Evolutionary conservation across 1,284 basidiomycete genomes (phyloP), one percentile per base, ranked within the genome.

Genomic region (Ganoderma meredithae): DNA sequence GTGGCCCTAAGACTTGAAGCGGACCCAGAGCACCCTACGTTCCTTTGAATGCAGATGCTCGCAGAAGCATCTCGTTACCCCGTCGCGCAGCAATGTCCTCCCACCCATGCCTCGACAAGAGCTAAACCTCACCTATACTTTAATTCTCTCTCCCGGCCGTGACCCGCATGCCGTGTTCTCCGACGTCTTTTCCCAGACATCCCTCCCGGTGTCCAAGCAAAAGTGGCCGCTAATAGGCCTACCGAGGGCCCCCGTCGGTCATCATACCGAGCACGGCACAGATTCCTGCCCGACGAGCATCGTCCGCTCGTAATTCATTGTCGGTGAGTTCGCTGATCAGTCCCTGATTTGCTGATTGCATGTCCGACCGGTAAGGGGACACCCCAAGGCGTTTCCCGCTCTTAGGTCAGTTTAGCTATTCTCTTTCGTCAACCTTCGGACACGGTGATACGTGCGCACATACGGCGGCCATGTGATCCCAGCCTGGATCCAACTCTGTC

Each of bases 381-480:
- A 56, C 60, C 49, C 64, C 64, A 43, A 71, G 41, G 64, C 44
- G 58, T 41, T 55, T 65, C 44, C 55, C 62, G 62, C 55, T 53
- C 58, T 72, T 69, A 69, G 71, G 71, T 72, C 68, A 72, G 68
- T 64, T 60, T 68, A 41, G 44, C 58, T 63, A 65, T 62, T 53
- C 40, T 60, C 60, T 68, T 66, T 25, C 68, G 68, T 61, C 66
- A 69, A 63, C 47, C 41, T 64, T 66, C 68, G 56, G 36, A 53
- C 65, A 69, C 66, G 68, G 53, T 66, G 62, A 65, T 68, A 63
- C 43, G 43, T 49, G 61, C 47, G 31, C 71, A 68, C 66, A 68
- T 66, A 64, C 66, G 60, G 55, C 40, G 66, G 61, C 65, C 71
- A 72, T 70, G 69, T 72, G 71, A 70, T 56, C 47, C 49, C 22